phyloP scores from a whole-genome alignment of 345 rosid species.

The Hypericum androsaemum region DNA sequence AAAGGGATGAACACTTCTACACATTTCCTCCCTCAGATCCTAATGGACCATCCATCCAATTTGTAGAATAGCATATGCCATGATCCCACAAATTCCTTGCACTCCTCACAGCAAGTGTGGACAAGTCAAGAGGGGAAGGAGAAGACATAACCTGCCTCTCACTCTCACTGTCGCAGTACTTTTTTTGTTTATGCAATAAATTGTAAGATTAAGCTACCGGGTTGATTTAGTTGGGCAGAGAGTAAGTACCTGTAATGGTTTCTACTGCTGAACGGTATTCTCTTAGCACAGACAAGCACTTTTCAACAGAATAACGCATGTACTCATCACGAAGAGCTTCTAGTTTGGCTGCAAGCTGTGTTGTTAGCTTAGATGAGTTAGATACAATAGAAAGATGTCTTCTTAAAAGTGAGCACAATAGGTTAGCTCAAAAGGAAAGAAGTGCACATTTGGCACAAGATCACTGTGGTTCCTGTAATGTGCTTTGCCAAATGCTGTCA shows the following conservation, averaged over 20 bases:
- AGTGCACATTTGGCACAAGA: conserved; percentile 72
- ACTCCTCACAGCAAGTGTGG: no score
- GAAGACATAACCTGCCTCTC: no score
- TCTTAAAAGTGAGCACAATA: neutral
- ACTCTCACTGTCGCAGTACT: no score
- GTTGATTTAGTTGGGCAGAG: no score
- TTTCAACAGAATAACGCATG: conserved; percentile 71
- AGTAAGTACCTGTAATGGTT: conserved; percentile 70
- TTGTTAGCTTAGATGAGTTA: conserved; percentile 10
- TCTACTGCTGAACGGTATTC: conserved; percentile 84
- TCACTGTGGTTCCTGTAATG: conserved; percentile 75
- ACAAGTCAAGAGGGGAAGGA: no score
- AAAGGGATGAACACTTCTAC: no score
- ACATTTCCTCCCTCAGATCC: no score
- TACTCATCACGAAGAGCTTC: conserved; percentile 92
- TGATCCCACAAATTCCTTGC: no score
- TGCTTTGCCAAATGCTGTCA: conserved; percentile 94
- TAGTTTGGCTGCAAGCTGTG: conserved; percentile 82
- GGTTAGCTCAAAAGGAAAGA: neutral
- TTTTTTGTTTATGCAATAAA: no score
- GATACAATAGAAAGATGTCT: neutral
- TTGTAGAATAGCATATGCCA: no score
- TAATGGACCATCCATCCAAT: no score
- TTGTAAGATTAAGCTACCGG: no score
- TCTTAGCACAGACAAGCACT: conserved; percentile 67